Base-by-base conservation (phyloP, 2,329 filamentous ascomycete genomes). In the Cladosporium cucumerinum region DNA sequence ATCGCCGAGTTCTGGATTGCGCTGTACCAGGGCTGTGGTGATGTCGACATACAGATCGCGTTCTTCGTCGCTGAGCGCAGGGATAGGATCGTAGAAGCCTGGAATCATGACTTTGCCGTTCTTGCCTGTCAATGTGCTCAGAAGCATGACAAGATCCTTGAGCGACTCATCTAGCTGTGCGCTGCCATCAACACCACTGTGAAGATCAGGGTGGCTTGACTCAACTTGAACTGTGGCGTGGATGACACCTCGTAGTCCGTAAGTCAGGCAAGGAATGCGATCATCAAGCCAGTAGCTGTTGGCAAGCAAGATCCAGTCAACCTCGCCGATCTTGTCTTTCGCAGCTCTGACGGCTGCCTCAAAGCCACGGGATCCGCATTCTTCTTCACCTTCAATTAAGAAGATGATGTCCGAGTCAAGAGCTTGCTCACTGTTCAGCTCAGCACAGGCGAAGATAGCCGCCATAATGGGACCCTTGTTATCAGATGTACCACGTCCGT, bases 231-330 rank as follows among this genome's bases (percentile, higher is more conserved):
- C 85, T 0, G 92, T 97, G 5, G 93, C 94, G 75, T 98, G 94
- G 25, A 99, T 89, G 28, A 99, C 94, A 26, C 95, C 95, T 57
- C 95, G 87, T 7, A 98, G 84, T 1, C 95, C 95, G 68, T 99
- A 99, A 0, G 95, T 99, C 65, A 99, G 80, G 75, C 95, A 99
- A 0, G 95, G 95, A 2, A 96, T 93, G 69, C 96, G 90, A 73
- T 99, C 94, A 74, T 98, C 93, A 1, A 99, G 84, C 95, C 95
- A 99, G 81, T 99, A 99, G 78, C 93, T 97, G 81, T 99, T 99
- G 25, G 95, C 94, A 43, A 99, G 82, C 34, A 99, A 81, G 63
- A 99, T 95, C 82, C 95, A 98, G 78, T 99, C 94, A 2, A 99
- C 88, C 11, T 91, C 84, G 1, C 95, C 95, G 70, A 99, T 97